A percentile compares a stretch with the other conserved stretches of the same genome.
Conservation (phyloP, 108 stramenopile genomes). For the Skeletonema potamos region DNA sequence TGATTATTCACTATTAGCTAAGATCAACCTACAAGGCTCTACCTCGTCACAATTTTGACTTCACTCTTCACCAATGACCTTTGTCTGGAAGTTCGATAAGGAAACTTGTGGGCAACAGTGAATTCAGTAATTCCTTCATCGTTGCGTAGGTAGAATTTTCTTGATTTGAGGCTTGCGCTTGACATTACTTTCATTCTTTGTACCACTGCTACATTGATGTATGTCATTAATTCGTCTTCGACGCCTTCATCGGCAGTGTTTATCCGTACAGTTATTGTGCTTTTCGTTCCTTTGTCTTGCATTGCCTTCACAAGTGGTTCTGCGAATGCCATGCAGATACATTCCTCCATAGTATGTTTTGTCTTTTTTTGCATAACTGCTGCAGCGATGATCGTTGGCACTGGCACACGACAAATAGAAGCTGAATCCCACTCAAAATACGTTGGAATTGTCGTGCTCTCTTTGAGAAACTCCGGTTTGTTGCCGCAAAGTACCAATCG, state of each 20-base stretch:
- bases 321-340: conserved; percentile 56
- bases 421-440: conserved; percentile 78
- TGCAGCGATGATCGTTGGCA: conserved; percentile 39
- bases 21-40: neutral
- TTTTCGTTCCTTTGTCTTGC: conserved; percentile 7
- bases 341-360: conserved; percentile 38
- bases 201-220: conserved; percentile 47
- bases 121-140: conserved; percentile 50
- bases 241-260: conserved; percentile 8
- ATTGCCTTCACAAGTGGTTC: conserved; percentile 55
- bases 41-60: conserved; percentile 22
- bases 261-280: conserved; percentile 27
- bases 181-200: conserved; percentile 29
- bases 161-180: conserved; percentile 22
- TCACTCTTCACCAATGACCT: conserved; percentile 57
- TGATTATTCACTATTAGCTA: neutral
- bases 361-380: conserved; percentile 1
- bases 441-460: conserved; percentile 85
- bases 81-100: conserved; percentile 78
- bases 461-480: conserved; percentile 71
- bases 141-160: conserved; percentile 36
- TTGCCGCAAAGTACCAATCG: conserved; percentile 63
- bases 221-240: conserved; percentile 38
- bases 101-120: conserved; percentile 74
- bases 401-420: conserved; percentile 76